Base-by-base conservation (phyloP, 176 grass and related monocot genomes). In the Puccinellia tenuiflora region DNA sequence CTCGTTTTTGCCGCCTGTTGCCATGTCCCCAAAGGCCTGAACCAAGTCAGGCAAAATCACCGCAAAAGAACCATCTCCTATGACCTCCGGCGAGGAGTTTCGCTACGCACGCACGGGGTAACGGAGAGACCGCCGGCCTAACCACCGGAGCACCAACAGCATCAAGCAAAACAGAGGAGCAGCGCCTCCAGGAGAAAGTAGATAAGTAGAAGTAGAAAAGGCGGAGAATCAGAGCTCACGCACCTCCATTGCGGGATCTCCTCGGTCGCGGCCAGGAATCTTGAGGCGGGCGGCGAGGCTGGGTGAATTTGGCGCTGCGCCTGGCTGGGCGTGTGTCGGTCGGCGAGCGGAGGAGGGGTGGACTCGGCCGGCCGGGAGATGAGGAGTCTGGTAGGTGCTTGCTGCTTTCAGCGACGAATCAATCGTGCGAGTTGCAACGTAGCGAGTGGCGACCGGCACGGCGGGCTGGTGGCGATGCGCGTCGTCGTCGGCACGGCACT, bases 241-340 rank as follows among this genome's bases (percentile, higher is more conserved):
- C 79, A 90, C 88, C 88, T 90, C 88, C 88, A 90, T 90, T 12
- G 66, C 59, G 54, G 64, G 63, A 90, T 90, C 83, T 48, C 39
- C 83, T 48, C 39, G 67, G 20, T 81, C 24, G 40, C 29, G 74
- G 21, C 21, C 39, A 22, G 54, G 25, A 18, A 8, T 35, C 63
- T 9, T n/a, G 24, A 5, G 66, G 35, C 21, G 1, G 64, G 30
- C 68, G 29, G 69, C 57, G 70, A 20, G 51, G 18, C 6, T 8
- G 5, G 22, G 0, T 34, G 31, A 5, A 11, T 11, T 60, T 1
- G 75, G 22, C 76, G 38, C 54, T 13, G 11, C 47, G 70, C 25
- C 15, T n/a, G n/a, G n/a, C n/a, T n/a, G n/a, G n/a, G n/a, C 16
- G 26, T 3, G 71, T 37, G 56, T 62, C 56, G 56, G 76, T 45